phyloP scores from a whole-genome alignment of 1,284 basidiomycete species.

The Fistulinella cinereoalba region DNA sequence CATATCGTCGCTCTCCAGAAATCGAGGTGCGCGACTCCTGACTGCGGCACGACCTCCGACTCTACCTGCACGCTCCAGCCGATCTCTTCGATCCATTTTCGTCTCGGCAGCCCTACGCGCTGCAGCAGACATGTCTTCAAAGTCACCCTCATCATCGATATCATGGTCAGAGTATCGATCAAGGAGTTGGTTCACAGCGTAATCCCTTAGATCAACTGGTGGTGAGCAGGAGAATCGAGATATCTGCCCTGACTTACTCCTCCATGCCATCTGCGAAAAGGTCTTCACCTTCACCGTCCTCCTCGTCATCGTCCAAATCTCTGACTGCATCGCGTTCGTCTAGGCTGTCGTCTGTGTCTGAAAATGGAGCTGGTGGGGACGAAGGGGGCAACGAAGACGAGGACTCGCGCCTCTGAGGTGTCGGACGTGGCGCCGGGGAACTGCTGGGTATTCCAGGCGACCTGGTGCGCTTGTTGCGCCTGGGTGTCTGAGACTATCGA shows the following conservation, averaged over 20 bases:
- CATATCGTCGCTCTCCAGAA: constrained; percentile 70
- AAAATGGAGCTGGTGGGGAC: constrained; percentile 80
- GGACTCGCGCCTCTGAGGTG: constrained; percentile 53
- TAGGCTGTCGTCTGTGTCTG: constrained; percentile 81
- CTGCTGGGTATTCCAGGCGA: constrained; percentile 52
- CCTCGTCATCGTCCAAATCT: constrained; percentile 67
- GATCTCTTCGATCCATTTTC: constrained; percentile 87
- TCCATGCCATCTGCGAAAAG: constrained; percentile 82
- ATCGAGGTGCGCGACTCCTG: constrained; percentile 79
- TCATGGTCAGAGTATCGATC: constrained; percentile 88
- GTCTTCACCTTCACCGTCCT: constrained; percentile 89
- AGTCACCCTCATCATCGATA: constrained; percentile 82
- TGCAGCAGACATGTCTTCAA: constrained; percentile 69
- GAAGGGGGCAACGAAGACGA: constrained; percentile 77
- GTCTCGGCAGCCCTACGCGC: constrained; percentile 84
- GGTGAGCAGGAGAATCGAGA: background rate
- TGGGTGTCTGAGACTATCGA: constrained; percentile 38
- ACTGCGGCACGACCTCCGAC: constrained; percentile 68
- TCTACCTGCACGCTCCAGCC: constrained; percentile 63
- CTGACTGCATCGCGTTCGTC: constrained; percentile 74
- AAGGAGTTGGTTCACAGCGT: constrained; percentile 76
- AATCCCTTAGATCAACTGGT: constrained; percentile 62
- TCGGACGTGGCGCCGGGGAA: constrained; percentile 49
- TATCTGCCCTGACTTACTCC: constrained; percentile 51
- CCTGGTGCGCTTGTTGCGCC: constrained; percentile 60